phyloP scores from a whole-genome alignment of 2,329 filamentous ascomycete genomes.

The Rosellinia necatrix region DNA sequence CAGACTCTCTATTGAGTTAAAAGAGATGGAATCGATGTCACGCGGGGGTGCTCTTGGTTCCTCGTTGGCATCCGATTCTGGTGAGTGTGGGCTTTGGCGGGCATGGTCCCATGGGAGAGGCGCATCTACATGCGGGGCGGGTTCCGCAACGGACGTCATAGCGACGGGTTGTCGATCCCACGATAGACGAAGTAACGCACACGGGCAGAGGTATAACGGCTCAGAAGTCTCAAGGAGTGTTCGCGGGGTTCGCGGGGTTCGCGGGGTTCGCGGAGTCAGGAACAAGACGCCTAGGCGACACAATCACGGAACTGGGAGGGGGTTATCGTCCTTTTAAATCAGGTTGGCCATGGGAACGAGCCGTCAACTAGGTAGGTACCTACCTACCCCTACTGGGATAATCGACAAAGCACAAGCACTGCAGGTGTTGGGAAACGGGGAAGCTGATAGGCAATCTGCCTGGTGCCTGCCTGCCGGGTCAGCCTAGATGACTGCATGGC shows the following conservation, averaged over 20 bases:
- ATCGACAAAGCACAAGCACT: too few relatives aligned
- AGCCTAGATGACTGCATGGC: slow-evolving; percentile 19
- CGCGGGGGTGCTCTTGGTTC: background rate
- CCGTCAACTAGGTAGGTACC: too few relatives aligned
- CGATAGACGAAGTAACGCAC: background rate
- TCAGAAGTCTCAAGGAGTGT: too few relatives aligned
- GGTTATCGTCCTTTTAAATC: slow-evolving; percentile 5
- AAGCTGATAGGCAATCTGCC: background rate
- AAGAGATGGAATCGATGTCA: slow-evolving; percentile 17
- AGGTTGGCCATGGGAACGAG: background rate
- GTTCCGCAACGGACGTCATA: slow-evolving; percentile 3
- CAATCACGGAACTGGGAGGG: background rate
- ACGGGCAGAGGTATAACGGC: too few relatives aligned
- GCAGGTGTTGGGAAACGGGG: background rate
- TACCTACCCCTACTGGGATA: background rate
- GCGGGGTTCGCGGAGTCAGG: background rate
- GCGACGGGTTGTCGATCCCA: too few relatives aligned
- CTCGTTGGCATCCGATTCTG: background rate
- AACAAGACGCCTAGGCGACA: background rate
- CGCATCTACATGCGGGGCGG: background rate
- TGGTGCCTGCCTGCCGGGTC: slow-evolving; percentile 12
- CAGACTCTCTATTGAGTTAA: slow-evolving; percentile 11
- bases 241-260: too few relatives aligned
- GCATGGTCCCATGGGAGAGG: background rate
- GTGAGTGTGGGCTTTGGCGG: background rate